Evolutionary conservation across 805 yeast species (phyloP).

Genomic region (Saturnispora sanitii): DNA sequence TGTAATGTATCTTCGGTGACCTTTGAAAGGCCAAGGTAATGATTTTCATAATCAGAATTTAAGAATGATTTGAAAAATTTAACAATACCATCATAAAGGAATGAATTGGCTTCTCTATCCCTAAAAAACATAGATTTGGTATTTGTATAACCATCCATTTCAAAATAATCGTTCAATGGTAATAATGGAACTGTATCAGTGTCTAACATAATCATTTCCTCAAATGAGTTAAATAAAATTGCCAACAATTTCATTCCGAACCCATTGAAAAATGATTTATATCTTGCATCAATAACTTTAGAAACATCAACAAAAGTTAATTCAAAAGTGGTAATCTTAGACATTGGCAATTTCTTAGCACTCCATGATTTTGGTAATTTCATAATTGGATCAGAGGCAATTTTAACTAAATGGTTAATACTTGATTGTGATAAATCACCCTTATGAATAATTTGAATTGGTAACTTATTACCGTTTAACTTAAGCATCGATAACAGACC

Average conservation of each 20-base stretch:
- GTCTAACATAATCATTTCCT: conserved; percentile 44
- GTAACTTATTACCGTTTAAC: conserved; percentile 38
- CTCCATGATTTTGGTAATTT: conserved; percentile 19
- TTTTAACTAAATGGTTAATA: conserved; percentile 26
- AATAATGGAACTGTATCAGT: conserved; percentile 38
- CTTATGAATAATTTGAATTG: conserved; percentile 38
- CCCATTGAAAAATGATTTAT: conserved; percentile 19
- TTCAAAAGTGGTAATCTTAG: conserved; percentile 17
- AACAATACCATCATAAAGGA: conserved; percentile 31
- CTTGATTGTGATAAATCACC: conserved; percentile 27
- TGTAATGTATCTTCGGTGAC: conserved; percentile 28
- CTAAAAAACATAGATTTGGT: conserved; percentile 38
- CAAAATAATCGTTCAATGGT: conserved; percentile 30
- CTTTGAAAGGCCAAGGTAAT: conserved; percentile 29
- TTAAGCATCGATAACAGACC: conserved; percentile 41
- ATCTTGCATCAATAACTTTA: conserved; percentile 19
- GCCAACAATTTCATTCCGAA: conserved; percentile 44
- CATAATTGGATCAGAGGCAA: conserved; percentile 28
- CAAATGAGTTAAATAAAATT: conserved; percentile 46
- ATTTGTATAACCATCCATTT: conserved; percentile 27
- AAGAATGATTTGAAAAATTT: conserved; percentile 37
- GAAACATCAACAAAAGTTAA: conserved; percentile 28
- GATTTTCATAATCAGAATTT: conserved; percentile 35
- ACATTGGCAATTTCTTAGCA: conserved; percentile 17
- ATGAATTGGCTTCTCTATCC: conserved; percentile 35